These are phyloP conservation scores for Coemansia sp. DNA, from an alignment of 192 early-diverging fungal genomes.

Conservation along the genomic window DNA sequence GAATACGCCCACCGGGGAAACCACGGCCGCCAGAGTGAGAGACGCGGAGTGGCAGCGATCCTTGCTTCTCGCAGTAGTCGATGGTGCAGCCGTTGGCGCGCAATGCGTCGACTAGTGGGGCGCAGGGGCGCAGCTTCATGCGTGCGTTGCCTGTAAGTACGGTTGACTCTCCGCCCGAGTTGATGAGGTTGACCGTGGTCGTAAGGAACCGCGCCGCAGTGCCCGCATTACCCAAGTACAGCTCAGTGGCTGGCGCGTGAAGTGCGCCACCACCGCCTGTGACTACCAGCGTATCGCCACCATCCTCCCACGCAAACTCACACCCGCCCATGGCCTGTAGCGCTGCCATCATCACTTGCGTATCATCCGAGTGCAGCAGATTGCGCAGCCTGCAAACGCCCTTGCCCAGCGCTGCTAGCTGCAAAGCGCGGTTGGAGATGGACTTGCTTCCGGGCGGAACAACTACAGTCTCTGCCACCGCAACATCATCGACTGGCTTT, in stretches of 20 bases:
- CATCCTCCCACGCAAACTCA: constrained; percentile 88
- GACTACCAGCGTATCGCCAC: constrained; percentile 87
- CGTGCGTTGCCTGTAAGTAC: constrained; percentile 93
- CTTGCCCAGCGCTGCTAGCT: constrained; percentile 84
- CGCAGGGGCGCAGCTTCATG: constrained; percentile 97
- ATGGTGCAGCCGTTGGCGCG: constrained; percentile 78
- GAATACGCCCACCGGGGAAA: constrained; percentile 84
- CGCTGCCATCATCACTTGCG: constrained; percentile 94
- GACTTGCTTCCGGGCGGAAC: constrained; percentile 91
- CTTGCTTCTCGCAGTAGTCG: constrained; percentile 75
- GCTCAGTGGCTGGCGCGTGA: constrained; percentile 70
- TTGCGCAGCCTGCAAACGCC: constrained; percentile 84
- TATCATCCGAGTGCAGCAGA: constrained; percentile 95
- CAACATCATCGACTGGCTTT: constrained; percentile 56
- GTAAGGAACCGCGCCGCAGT: constrained; percentile 96
- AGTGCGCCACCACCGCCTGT: constrained; percentile 77
- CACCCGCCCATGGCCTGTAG: constrained; percentile 88
- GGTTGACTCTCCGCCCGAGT: constrained; percentile 46
- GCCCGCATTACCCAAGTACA: constrained; percentile 97
- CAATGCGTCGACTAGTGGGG: constrained; percentile 84
- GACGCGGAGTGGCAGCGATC: constrained; percentile 87
- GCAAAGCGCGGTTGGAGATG: constrained; percentile 94
- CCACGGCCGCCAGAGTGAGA: constrained; percentile 65
- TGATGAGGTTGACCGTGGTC: constrained; percentile 78
- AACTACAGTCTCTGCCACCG: constrained; percentile 44